A percentile compares a stretch with the other conserved stretches of the same genome.
These are phyloP conservation scores for Taphrina betulina DNA, from an alignment of 1,139 yeast species.

Conservation along the genomic window DNA sequence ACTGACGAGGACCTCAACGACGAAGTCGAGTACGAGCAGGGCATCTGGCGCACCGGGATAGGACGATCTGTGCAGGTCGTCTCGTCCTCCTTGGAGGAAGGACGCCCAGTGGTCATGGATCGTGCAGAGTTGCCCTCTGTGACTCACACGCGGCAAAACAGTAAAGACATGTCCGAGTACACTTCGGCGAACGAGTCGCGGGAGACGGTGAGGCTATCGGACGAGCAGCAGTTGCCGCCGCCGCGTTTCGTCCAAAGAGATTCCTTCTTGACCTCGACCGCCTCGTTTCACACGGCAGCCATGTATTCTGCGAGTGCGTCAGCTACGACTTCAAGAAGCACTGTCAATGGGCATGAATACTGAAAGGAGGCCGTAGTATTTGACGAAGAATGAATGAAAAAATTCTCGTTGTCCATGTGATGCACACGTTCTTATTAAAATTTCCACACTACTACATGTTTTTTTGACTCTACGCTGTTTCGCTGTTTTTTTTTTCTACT, in stretches of 20 bases:
- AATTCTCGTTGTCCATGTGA: no score
- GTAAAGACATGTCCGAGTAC: neutral
- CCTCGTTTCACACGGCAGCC: conserved; percentile 13
- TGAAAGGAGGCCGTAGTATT: no score
- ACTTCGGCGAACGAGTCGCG: neutral
- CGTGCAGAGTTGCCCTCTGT: neutral
- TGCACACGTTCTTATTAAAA: no score
- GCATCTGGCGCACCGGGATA: conserved; percentile 27
- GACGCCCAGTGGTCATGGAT: conserved; percentile 13
- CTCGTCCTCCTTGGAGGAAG: conserved; percentile 2
- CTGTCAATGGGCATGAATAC: no score
- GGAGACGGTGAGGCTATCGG: neutral
- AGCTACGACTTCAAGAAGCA: conserved; percentile 2
- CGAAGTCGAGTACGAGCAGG: conserved; percentile 28
- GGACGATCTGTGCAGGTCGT: conserved; percentile 26
- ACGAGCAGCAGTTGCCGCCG: neutral
- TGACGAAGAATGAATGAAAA: no score
- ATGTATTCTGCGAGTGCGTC: neutral
- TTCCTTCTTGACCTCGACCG: conserved; percentile 10
- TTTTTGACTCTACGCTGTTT: no score
- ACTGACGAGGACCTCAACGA: neutral
- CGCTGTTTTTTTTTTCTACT: no score
- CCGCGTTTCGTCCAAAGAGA: conserved; percentile 3
- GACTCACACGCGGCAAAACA: neutral
- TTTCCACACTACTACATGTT: no score